Base-by-base conservation (phyloP, 1,139 yeast genomes). In the Pichia cactophila region DNA sequence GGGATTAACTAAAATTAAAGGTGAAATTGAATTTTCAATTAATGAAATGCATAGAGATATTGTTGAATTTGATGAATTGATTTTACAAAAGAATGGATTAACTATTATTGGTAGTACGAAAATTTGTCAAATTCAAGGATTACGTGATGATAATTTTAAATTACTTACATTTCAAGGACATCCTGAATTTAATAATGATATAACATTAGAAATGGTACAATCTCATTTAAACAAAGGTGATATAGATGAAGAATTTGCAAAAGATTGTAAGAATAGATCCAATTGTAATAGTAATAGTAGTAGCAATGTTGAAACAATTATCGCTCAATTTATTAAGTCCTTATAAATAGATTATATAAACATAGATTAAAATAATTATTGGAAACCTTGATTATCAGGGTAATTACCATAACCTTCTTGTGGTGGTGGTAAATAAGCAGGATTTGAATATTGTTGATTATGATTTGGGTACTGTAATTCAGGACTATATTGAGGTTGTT, bases 131-230 rank as follows among this genome's bases (percentile, higher is more conserved):
- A 44, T 83, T 94, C 56, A 61, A 66, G 1, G 68, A 79, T 36
- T 96, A 89, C 61, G 86, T 68, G 51, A 67, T 70, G 8, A 72
- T 69, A 53, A 70, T 23, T 3, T 9, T 33, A 70, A 71, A 47
- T 10, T 60, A 23, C 68, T 87, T 42, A 78, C 94, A 0, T 78
- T 87, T 58, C 97, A 89, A 63, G 96, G 96, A 0, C 97, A 89
- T 61, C 96, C 97, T 0, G 97, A 89, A 62, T 88, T 86, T 59
- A 62, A 70, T 29, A 67, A 72, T 1, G 73, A 67, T 3, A 56
- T 63, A 45, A 65, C 71, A 3, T 35, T 55, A 60, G 42, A 69
- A 46, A 53, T 69, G 61, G 63, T 69, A 61, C 52, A 60, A 56
- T 53, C 47, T 4, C 46, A 65, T 33, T 56, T 60, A 7, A 50